Evolutionary conservation across 2,329 filamentous ascomycete species (phyloP), one percentile per base, ranked within the genome.

Genomic region (Huntiella moniliformis): DNA sequence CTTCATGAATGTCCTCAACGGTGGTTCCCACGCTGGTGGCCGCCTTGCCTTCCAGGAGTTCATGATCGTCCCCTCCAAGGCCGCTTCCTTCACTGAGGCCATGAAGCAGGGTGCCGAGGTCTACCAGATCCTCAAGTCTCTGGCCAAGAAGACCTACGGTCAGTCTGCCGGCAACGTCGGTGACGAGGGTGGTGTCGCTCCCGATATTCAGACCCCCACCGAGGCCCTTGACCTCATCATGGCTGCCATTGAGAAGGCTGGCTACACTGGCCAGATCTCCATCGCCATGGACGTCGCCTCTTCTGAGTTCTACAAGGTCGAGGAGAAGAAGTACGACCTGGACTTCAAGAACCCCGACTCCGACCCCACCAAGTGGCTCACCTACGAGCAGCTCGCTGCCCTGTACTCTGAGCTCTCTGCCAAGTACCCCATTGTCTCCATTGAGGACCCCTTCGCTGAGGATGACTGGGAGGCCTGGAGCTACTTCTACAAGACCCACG

Each of bases 281-380:
- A 98, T 98, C 59, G 91, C 91, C 63, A 93, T 98, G 86, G 91
- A 98, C 61, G 88, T 96, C 62, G 91, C 91, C 54, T 95, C 91
- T 54, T 93, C 83, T 73, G 91, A 98, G 68, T 98, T 98, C 77
- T 98, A 98, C 82, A 96, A 96, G 73, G 67, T 71, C 59, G 84
- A 91, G 44, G 88, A 70, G 63, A 95, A 96, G 82, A 96, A 96
- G 76, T 98, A 98, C 77, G 91, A 98, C 63, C 76, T 98, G 54
- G 91, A 96, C 80, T 98, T 96, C 84, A 96, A 98, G 84, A 98
- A 98, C 79, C 88, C 91, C 60, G 81, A 96, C 53, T 91, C 82
- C 64, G 91, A 98, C 72, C 74, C 79, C 61, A 74, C 68, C 73
- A 96, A 98, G 78, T 96, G 91, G 91, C 73, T 98, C 73, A 94